These are phyloP conservation scores for Cladophialophora exuberans DNA, from an alignment of 2,329 filamentous ascomycete genomes.

Conservation along the genomic window DNA sequence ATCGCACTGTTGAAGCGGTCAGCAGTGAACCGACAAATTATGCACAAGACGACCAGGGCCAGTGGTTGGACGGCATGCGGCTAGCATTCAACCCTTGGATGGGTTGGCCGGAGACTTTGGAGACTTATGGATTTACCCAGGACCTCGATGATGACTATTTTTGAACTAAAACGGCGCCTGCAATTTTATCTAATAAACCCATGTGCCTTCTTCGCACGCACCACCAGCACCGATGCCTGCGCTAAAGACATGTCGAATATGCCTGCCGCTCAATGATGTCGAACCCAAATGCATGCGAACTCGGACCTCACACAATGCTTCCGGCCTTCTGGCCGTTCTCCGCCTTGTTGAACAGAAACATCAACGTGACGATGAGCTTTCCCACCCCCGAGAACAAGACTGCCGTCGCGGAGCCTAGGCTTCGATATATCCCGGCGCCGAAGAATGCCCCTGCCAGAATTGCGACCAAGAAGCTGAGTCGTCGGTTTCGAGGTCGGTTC, in stretches of 20 bases:
- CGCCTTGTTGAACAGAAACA: slow-evolving; percentile 23
- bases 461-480: slow-evolving; percentile 54
- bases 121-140: slow-evolving; percentile 22
- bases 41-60: slow-evolving; percentile 7
- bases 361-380: slow-evolving; percentile 25
- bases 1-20: background rate
- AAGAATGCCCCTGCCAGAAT: slow-evolving; percentile 55
- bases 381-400: slow-evolving; percentile 21
- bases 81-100: slow-evolving; percentile 25
- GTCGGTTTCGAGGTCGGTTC: slow-evolving; percentile 56
- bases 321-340: slow-evolving; percentile 10
- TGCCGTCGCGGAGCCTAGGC: slow-evolving; percentile 12
- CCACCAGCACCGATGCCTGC: background rate
- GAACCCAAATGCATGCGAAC: background rate
- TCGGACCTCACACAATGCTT: background rate
- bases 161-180: background rate
- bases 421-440: slow-evolving; percentile 46
- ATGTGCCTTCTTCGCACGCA: background rate
- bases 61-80: slow-evolving; percentile 21
- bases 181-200: background rate
- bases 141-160: slow-evolving; percentile 23
- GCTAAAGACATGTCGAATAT: background rate
- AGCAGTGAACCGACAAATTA: slow-evolving; percentile 14
- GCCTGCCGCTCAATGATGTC: background rate
- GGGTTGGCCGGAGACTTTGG: slow-evolving; percentile 21